These are phyloP conservation scores for Trifolium subterraneum DNA, from an alignment of 306 rosid genomes.

Conservation along the genomic window DNA sequence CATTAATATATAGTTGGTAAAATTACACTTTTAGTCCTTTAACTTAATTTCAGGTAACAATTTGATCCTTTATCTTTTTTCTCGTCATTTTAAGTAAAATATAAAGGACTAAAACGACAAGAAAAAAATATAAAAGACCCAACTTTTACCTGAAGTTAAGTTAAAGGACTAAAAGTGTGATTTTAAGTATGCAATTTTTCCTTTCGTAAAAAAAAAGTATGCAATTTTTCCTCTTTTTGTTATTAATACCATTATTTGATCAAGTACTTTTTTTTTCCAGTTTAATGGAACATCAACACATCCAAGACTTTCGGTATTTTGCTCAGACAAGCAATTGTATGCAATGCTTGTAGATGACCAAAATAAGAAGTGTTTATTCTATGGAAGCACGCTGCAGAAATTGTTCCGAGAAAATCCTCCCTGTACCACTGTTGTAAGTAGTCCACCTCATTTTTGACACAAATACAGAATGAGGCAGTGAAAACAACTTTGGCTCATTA, in stretches of 20 bases:
- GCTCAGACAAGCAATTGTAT: conserved; percentile 82
- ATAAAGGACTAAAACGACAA: no score
- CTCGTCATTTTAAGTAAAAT: no score
- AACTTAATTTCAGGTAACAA: no score
- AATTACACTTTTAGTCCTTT: no score
- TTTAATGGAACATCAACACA: conserved; percentile 70
- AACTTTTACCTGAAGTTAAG: no score
- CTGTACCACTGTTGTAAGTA: conserved; percentile 63
- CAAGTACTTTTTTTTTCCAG: conserved; percentile 48
- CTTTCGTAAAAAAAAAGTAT: no score
- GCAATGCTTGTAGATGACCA: conserved; percentile 92
- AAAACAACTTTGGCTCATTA: conserved; percentile 8
- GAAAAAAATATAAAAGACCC: no score
- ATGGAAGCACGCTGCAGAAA: conserved; percentile 84
- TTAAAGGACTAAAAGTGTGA: no score
- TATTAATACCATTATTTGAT: conserved; percentile 1
- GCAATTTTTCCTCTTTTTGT: neutral
- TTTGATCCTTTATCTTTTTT: no score
- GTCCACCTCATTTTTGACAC: conserved; percentile 26
- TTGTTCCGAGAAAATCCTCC: conserved; percentile 57
- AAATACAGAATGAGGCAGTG: neutral
- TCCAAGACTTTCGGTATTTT: conserved; percentile 94
- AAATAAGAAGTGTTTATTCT: conserved; percentile 80
- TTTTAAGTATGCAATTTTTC: no score
- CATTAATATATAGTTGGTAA: no score